Conservation (phyloP, 345 rosid species). For the Citrus sp. region DNA sequence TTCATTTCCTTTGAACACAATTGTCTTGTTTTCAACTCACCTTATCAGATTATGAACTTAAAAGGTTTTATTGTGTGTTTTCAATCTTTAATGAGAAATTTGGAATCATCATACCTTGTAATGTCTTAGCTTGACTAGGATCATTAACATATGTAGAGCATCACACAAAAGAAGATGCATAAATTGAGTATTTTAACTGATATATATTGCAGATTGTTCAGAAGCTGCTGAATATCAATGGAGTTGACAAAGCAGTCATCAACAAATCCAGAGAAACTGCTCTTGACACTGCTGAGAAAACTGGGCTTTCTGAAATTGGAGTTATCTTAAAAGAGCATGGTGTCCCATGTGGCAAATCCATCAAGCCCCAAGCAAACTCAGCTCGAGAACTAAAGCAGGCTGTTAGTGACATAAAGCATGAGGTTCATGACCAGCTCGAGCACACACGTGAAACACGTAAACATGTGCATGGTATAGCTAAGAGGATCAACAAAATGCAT, state of each 20-base stretch:
- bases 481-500: conserved; percentile 75
- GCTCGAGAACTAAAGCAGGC: conserved; percentile 76
- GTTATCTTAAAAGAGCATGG: conserved; percentile 49
- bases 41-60: neutral
- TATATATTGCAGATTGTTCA: conserved; percentile 53
- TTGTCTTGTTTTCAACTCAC: neutral
- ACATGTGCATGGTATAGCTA: conserved; percentile 74
- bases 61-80: neutral
- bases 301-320: conserved; percentile 40
- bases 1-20: neutral
- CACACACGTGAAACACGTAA: conserved; percentile 67
- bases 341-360: conserved; percentile 50
- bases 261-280: conserved; percentile 75
- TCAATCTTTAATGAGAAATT: neutral
- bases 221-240: conserved; percentile 37
- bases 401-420: conserved; percentile 85
- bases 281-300: conserved; percentile 68
- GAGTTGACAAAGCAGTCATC: conserved; percentile 45
- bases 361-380: conserved; percentile 36
- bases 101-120: neutral
- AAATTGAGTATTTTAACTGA: neutral
- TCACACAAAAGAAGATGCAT: neutral
- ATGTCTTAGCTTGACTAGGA: neutral
- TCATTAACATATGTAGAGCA: neutral
- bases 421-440: conserved; percentile 75